Evolutionary conservation across 345 rosid genomes (phyloP).

Genomic region (Eucalyptus cloeziana): DNA sequence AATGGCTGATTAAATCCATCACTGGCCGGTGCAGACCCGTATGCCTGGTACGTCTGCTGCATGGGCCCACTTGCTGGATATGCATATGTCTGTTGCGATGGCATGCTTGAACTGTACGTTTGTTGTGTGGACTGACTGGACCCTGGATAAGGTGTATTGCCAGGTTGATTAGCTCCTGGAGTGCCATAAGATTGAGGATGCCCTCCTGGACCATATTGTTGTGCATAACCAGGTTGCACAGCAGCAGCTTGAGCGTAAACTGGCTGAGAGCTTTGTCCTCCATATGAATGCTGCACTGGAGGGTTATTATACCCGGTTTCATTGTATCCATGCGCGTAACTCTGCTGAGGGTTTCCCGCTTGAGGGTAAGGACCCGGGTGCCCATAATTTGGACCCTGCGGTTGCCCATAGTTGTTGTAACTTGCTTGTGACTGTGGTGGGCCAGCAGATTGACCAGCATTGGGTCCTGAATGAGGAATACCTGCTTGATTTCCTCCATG

Average conservation of each 20-base stretch:
- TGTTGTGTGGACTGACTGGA: conserved; percentile 27
- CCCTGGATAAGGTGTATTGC: conserved; percentile 50
- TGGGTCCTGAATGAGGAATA: conserved; percentile 22
- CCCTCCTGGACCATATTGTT: conserved; percentile 34
- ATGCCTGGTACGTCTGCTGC: conserved; percentile 52
- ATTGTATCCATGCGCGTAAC: conserved; percentile 59
- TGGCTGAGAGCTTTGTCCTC: conserved; percentile 35
- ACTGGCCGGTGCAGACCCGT: conserved; percentile 34
- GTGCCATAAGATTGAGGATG: conserved; percentile 54
- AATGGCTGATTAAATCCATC: conserved; percentile 35
- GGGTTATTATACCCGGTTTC: conserved; percentile 42
- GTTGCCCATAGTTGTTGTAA: conserved; percentile 66
- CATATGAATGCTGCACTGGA: conserved; percentile 44
- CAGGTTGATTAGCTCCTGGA: conserved; percentile 41
- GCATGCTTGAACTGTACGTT: conserved; percentile 35
- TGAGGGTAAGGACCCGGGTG: conserved; percentile 57
- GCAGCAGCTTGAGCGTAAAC: conserved; percentile 38
- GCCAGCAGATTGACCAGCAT: conserved; percentile 19
- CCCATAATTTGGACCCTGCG: conserved; percentile 56
- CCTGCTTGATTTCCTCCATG: conserved; percentile 42
- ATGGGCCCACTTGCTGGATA: conserved; percentile 46
- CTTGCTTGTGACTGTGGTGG: conserved; percentile 34
- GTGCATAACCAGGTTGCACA: conserved; percentile 49
- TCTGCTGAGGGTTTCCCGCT: conserved; percentile 37
- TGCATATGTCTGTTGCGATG: conserved; percentile 60